These are phyloP conservation scores for Borealophlyctis nickersoniae DNA, from an alignment of 192 early-diverging fungal genomes.

Conservation along the genomic window DNA sequence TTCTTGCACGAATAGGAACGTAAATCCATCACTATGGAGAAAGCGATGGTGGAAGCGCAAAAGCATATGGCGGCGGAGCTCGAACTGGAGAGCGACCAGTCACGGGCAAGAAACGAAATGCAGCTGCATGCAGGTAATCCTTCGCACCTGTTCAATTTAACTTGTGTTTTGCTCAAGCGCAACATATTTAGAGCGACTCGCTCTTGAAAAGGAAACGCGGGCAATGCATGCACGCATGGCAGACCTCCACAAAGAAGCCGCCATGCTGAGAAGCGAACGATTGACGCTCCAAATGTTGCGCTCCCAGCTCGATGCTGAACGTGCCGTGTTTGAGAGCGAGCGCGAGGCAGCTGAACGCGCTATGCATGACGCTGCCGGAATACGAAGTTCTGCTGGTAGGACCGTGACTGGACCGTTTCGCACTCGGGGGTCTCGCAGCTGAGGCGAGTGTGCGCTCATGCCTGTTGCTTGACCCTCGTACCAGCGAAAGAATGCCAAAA, in stretches of 20 bases:
- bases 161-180: neutral
- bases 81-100: neutral
- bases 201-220: neutral
- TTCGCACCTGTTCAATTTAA: neutral
- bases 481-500: neutral
- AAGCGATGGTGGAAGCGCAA: neutral
- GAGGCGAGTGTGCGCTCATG: neutral
- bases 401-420: neutral
- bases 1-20: neutral
- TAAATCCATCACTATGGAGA: neutral
- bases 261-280: neutral
- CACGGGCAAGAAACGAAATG: neutral
- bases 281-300: neutral
- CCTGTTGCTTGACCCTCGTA: no score
- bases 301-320: neutral
- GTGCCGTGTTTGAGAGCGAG: neutral
- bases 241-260: neutral
- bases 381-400: neutral
- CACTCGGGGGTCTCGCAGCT: neutral
- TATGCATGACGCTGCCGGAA: neutral
- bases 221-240: neutral
- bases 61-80: neutral
- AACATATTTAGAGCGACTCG: neutral
- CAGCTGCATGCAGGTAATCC: neutral
- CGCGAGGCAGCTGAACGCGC: neutral